These are phyloP conservation scores for Yamadazyma triangularis DNA, from an alignment of 1,139 yeast genomes.

Conservation along the genomic window DNA sequence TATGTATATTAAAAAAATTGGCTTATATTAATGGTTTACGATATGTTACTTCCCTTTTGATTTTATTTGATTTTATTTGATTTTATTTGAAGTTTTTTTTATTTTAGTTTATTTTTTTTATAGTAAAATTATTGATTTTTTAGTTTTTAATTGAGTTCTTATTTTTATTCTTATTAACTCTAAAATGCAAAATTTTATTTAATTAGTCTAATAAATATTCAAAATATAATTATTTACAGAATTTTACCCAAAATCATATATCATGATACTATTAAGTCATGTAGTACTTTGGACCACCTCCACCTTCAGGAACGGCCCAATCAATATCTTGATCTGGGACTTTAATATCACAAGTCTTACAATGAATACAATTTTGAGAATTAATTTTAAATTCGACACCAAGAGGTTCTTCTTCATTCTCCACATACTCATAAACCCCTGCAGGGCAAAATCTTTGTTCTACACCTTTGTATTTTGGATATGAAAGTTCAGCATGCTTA, in stretches of 20 bases:
- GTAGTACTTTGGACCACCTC: slow-evolving; percentile 94
- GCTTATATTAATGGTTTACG: background rate
- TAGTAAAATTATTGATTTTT: too few species aligned
- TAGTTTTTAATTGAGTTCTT: too few species aligned
- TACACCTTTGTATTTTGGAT: slow-evolving; percentile 76
- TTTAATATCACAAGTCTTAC: slow-evolving; percentile 97
- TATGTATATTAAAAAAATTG: slow-evolving; percentile 1
- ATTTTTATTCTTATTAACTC: too few species aligned
- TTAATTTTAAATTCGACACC: slow-evolving; percentile 90
- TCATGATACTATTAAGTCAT: too few species aligned
- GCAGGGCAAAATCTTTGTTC: slow-evolving; percentile 97
- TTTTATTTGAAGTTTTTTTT: too few species aligned
- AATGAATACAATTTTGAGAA: slow-evolving; percentile 94
- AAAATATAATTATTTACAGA: too few species aligned
- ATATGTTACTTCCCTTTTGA: background rate
- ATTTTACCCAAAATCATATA: too few species aligned
- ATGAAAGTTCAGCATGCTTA: slow-evolving; percentile 63
- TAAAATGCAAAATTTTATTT: too few species aligned
- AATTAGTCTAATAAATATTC: too few species aligned
- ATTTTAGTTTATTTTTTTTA: background rate
- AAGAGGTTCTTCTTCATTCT: slow-evolving; percentile 51
- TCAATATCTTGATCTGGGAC: slow-evolving; percentile 90
- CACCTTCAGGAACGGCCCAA: slow-evolving; percentile 98
- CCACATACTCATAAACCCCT: slow-evolving; percentile 91
- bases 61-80: too few species aligned